Base-by-base conservation (phyloP, 306 rosid genomes). In the Rosa persica region DNA sequence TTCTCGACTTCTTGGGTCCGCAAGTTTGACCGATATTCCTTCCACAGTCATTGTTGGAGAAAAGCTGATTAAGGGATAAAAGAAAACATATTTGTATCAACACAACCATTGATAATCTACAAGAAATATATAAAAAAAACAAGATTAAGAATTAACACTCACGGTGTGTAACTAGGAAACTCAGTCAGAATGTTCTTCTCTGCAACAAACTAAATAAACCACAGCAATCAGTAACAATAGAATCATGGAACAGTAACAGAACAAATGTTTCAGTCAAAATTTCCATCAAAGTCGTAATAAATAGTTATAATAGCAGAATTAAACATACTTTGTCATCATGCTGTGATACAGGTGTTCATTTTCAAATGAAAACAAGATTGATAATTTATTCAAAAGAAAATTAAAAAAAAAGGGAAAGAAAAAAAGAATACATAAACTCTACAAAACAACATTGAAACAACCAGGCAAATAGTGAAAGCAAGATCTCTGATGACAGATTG, bases 1-100 rank as follows among this genome's bases (percentile, higher is more conserved):
- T 82, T 87, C 96, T 27, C 97, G 97, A 73, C 81, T 77, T 80
- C 80, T 86, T 34, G 91, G 91, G 42, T 92, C 93, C 65, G 86
- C 86, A 89, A 94, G 85, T 82, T 85, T 86, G 83, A 90, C 86
- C n/a, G 90, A 83, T 71, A 76, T 80, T 79, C 93, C 96, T 79
- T 80, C 97, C 67, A 87, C 86, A 16, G 82, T 82, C 73, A 94
- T 64, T 60, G 91, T 82, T 71, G 98, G 92, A 66, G 84, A 47
- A 79, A 86, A 87, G 82, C 98, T 94, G 92, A 49, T 85, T 78
- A 78, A 70, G 46, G 44, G 42, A 46, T 23, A 74, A 23, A 38
- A 55, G 27, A 47, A 58, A 76, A 8, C 42, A 76, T 71, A 78
- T 19, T 49, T 81, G 44, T 73, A 79, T 83, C 71, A 70, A 85